These are phyloP conservation scores for Xylariaceae sp. DNA, from an alignment of 2,329 filamentous ascomycete species.

Conservation along the genomic window DNA sequence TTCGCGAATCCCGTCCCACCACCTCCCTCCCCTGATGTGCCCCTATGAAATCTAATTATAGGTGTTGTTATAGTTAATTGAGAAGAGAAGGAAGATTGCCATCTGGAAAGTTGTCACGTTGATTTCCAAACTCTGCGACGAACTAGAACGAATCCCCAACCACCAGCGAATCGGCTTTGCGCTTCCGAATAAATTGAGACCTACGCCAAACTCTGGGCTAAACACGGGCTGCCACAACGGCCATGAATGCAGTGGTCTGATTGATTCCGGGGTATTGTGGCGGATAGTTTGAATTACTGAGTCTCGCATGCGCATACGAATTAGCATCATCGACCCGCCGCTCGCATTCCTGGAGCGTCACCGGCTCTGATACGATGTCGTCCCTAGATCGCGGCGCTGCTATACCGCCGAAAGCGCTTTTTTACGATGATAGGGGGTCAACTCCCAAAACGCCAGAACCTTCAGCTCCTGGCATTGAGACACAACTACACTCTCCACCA, in stretches of 20 bases:
- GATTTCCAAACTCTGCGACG: constrained; percentile 7
- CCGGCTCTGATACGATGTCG: constrained; percentile 41
- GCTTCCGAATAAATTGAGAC: constrained; percentile 1
- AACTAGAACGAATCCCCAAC: constrained; percentile 1
- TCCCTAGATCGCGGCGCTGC: constrained; percentile 49
- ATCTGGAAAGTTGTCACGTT: constrained; percentile 6
- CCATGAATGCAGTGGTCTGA: constrained; percentile 20
- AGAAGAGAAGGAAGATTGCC: constrained; percentile 5
- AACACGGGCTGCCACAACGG: constrained; percentile 5
- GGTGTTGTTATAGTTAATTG: constrained; percentile 5
- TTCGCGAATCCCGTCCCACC: constrained; percentile 9
- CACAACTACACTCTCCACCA: constrained; percentile 49
- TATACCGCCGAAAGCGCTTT: constrained; percentile 48
- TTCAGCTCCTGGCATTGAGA: constrained; percentile 38
- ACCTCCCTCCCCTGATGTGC: constrained; percentile 5
- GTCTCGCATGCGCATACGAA: background rate
- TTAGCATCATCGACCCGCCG: constrained; percentile 14
- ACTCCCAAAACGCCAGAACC: constrained; percentile 58
- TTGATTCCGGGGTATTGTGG: constrained; percentile 18
- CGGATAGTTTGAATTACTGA: constrained; percentile 15
- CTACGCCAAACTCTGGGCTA: constrained; percentile 6
- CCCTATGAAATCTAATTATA: constrained; percentile 15
- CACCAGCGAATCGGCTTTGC: constrained; percentile 3
- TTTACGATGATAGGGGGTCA: constrained; percentile 40
- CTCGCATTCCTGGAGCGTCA: background rate